phyloP scores from a whole-genome alignment of 106 monocot species.

The Dendrobium officinale region DNA sequence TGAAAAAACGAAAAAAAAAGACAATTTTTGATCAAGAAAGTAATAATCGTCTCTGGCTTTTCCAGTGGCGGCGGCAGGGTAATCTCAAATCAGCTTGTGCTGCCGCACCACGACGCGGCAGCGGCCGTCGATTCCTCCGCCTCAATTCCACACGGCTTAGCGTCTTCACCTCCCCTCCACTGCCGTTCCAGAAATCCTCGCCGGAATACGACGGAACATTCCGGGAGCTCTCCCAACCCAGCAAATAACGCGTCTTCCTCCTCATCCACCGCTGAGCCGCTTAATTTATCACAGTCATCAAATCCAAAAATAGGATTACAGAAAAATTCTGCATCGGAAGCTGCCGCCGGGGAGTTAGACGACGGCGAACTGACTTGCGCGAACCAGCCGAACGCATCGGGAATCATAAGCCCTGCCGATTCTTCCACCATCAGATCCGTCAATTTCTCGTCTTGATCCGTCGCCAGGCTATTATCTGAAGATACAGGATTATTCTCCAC shows the following conservation, averaged over 20 bases:
- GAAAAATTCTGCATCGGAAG: conserved; percentile 3
- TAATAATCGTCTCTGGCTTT: not conserved
- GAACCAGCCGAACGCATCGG: conserved; percentile 28
- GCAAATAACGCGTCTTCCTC: conserved; percentile 56
- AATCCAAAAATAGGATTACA: conserved; percentile 11
- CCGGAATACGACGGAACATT: conserved; percentile 58
- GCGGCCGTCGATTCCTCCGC: not conserved
- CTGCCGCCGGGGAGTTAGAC: conserved; percentile 11
- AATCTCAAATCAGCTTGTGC: not conserved
- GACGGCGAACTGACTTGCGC: conserved; percentile 26
- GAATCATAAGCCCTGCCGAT: conserved; percentile 2
- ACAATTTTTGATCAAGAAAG: not conserved
- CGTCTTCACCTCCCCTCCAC: not conserved
- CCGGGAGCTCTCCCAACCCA: conserved; percentile 70
- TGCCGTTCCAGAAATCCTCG: conserved; percentile 17
- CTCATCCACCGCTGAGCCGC: not conserved
- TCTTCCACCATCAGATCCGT: conserved; percentile 22
- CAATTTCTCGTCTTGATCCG: conserved; percentile 17
- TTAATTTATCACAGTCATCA: conserved; percentile 10
- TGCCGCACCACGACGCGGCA: not conserved
- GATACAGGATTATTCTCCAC: not conserved
- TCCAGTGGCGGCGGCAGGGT: not conserved
- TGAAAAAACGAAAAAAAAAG: not conserved
- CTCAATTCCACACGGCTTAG: not conserved
- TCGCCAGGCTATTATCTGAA: not conserved